Conservation (phyloP, 176 grass and related monocot species). For the Musa itinerans region DNA sequence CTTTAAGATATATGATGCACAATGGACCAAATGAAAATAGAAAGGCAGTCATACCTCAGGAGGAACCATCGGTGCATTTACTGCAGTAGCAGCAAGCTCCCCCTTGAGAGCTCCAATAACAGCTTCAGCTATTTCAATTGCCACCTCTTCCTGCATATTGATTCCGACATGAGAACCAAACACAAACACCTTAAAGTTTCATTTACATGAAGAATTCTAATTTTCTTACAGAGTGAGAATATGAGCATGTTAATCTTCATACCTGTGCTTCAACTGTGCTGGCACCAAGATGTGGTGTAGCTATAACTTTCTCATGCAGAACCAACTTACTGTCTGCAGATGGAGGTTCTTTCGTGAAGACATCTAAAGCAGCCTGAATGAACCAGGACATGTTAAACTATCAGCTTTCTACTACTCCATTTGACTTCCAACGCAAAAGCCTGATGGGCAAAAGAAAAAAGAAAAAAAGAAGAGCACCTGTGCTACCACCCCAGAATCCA, state of each 20-base stretch:
- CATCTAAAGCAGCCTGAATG: slow-evolving; percentile 83
- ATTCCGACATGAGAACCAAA: not conserved
- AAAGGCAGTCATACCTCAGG: slow-evolving; percentile 33
- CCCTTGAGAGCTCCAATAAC: slow-evolving; percentile 75
- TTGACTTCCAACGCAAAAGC: not conserved
- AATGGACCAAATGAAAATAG: not conserved
- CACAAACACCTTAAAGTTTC: not conserved
- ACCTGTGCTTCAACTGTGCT: slow-evolving; percentile 96
- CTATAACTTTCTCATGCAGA: slow-evolving; percentile 80
- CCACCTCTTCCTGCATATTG: slow-evolving; percentile 60
- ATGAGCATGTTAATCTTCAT: slow-evolving; percentile 1
- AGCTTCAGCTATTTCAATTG: slow-evolving; percentile 83
- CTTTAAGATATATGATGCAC: not conserved
- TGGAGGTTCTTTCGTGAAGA: slow-evolving; percentile 78
- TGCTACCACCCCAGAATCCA: slow-evolving; percentile 66
- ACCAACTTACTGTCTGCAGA: slow-evolving; percentile 64
- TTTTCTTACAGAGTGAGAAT: not conserved
- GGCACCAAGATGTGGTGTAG: slow-evolving; percentile 82
- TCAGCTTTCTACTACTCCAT: not conserved
- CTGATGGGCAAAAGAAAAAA: not conserved
- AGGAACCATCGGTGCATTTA: slow-evolving; percentile 91
- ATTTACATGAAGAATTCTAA: not conserved
- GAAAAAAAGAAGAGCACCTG: slow-evolving; percentile 29
- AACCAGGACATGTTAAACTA: slow-evolving; percentile 9
- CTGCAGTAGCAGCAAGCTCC: slow-evolving; percentile 73